Evolutionary conservation across 257 asterid genomes (phyloP), one percentile per base, ranked within the genome.

Genomic region (Rhazya stricta): DNA sequence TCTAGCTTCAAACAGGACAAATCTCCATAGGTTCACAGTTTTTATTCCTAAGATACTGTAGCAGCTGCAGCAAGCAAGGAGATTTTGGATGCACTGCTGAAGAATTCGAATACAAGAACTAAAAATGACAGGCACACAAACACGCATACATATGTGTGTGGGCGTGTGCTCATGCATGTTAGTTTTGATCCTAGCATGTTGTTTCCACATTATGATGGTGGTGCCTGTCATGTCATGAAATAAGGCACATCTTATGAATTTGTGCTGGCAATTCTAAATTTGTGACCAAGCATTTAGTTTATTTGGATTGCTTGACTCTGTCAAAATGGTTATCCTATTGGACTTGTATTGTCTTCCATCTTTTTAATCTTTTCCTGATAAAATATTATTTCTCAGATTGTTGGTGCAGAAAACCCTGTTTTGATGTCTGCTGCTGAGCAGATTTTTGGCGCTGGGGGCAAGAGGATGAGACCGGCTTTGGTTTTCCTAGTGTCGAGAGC

Each of bases 401-500:
- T 95, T 80, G 99, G 99, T 79, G 91, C 99, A 76, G 99, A 95
- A 81, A 95, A 91, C 78, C 98, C 97, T 1, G 98, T 89, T 53
- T 48, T 95, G 86, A 89, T 91, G 96, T 92, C 99, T 76, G 97
- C 97, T 74, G 98, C 98, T 8, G 96, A 92, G 86, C 98, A 95
- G 87, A 95, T 95, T 32, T 95, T 95, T 77, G 91, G 96, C 75
- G 99, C 99, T 72, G 98, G 99, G 70, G 99, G 99, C 61, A 95
- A 95, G 81, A 83, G 98, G 83, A 88, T 90, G 94, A 88, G 98
- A 74, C 99, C 99, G 1, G 99, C 98, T 81, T 79, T 95, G 79
- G 96, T 87, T 77, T 95, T 95, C 82, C 84, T 95, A 46, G 98
- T 89, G 21, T 83, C 99, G 25, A 85, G 98, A 85, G 99, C 99